phyloP scores from a whole-genome alignment of 164 flowering plant genomes.

The Tetracentron sinense region DNA sequence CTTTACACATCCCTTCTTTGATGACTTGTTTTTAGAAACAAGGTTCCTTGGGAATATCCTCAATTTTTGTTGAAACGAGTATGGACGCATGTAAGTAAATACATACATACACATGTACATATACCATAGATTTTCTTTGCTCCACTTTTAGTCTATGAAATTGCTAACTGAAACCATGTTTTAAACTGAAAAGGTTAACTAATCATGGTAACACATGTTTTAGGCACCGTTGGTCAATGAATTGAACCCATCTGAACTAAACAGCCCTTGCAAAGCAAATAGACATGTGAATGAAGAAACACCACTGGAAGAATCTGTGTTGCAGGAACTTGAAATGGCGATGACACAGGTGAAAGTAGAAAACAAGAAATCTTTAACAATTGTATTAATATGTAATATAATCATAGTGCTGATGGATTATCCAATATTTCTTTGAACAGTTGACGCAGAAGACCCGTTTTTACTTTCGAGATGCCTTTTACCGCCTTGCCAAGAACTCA shows the following conservation, averaged over 20 bases:
- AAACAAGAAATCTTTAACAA: not conserved
- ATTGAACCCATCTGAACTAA: constrained; percentile 18
- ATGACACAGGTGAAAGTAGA: constrained; percentile 35
- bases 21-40: no score
- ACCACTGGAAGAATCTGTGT: constrained; percentile 36
- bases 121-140: no score
- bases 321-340: constrained; percentile 40
- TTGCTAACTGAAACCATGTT: no score
- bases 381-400: not conserved
- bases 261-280: not conserved
- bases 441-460: constrained; percentile 40
- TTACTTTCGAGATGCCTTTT: constrained; percentile 63
- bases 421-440: constrained; percentile 24
- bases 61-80: no score
- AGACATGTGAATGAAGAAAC: constrained; percentile 17
- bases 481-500: constrained; percentile 48
- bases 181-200: constrained; percentile 1
- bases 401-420: not conserved
- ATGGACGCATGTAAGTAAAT: no score
- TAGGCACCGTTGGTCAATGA: constrained; percentile 21
- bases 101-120: no score
- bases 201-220: not conserved
- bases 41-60: no score
- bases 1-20: no score
- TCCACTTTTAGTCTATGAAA: no score